These are phyloP conservation scores for Daldinia sp. DNA, from an alignment of 2,329 filamentous ascomycete species.

Conservation along the genomic window DNA sequence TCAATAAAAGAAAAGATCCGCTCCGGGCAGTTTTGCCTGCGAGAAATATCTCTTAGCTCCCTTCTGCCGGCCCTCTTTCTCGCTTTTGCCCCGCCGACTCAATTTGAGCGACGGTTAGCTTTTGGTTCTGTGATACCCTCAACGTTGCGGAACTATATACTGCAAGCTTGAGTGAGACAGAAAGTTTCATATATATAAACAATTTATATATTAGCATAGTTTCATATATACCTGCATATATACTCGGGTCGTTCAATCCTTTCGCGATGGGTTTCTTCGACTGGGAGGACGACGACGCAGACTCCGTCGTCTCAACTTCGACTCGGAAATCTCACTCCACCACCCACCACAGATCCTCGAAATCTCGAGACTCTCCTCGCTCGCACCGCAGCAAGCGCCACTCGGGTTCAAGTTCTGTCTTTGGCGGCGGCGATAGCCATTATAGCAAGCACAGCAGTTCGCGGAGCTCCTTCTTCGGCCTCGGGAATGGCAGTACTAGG, in stretches of 20 bases:
- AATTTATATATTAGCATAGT: constrained; percentile 17
- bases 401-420: constrained; percentile 39
- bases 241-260: not conserved
- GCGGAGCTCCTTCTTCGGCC: constrained; percentile 49
- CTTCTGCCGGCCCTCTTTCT: constrained; percentile 3
- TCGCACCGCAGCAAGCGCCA: constrained; percentile 51
- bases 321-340: constrained; percentile 44
- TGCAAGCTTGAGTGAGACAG: constrained; percentile 31
- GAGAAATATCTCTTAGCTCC: constrained; percentile 23
- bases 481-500: constrained; percentile 50
- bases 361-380: constrained; percentile 45
- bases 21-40: constrained; percentile 22
- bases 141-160: constrained; percentile 12
- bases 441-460: constrained; percentile 47
- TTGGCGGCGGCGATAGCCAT: constrained; percentile 40
- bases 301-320: constrained; percentile 50
- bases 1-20: constrained; percentile 13
- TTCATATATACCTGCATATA: constrained; percentile 1
- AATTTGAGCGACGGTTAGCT: constrained; percentile 12
- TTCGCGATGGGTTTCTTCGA: constrained; percentile 50
- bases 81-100: constrained; percentile 29
- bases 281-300: constrained; percentile 47
- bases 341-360: constrained; percentile 32
- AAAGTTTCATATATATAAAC: constrained; percentile 23
- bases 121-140: constrained; percentile 25